Evolutionary conservation across 441 rosid species (phyloP), one percentile per base, ranked within the genome.

Genomic region (Hura crepitans): DNA sequence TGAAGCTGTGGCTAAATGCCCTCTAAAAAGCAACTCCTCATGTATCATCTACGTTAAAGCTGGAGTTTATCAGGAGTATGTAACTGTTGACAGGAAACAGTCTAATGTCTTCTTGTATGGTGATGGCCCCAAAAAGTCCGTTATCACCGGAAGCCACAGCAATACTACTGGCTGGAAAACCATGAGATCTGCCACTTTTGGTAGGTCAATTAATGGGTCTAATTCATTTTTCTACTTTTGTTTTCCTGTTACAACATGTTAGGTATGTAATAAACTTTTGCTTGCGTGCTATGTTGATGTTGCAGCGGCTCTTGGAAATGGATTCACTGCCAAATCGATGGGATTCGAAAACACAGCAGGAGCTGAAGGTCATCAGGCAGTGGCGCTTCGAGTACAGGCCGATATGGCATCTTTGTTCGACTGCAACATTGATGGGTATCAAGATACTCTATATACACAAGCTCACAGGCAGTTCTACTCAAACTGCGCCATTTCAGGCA

Each of bases 101-200:
- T 76, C 83, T 83, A 88, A 91, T 73, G 89, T 91, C 60, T 83
- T 89, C 87, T 86, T 89, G 53, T 87, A 80, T 45, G 97, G 97
- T 0, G 98, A 91, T 9, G 96, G 95, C 0, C 86, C 81, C 0
- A 58, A 28, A 0, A 68, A 72, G 79, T 91, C 95, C 14, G 69
- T 87, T 46, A 80, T 93, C 57, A 74, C 88, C 45, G 89, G 91
- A 1, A 18, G 71, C 65, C 72, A 77, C 59, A 85, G 89, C 73
- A 84, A 81, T 17, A 15, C 69, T 9, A 87, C 86, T n/a, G 89
- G 94, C 12, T 84, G 76, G 15, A 83, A 87, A 7, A 93, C 96
- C 39, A 81, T 81, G 43, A 72, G 72, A 22, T 84, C 97, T 4
- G 92, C 91, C 0, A 91, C 96, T 4, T 80, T 93, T 39, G 83